Evolutionary conservation across 2,329 filamentous ascomycete genomes (phyloP).

Genomic region (Rhinocladiella mackenziei): DNA sequence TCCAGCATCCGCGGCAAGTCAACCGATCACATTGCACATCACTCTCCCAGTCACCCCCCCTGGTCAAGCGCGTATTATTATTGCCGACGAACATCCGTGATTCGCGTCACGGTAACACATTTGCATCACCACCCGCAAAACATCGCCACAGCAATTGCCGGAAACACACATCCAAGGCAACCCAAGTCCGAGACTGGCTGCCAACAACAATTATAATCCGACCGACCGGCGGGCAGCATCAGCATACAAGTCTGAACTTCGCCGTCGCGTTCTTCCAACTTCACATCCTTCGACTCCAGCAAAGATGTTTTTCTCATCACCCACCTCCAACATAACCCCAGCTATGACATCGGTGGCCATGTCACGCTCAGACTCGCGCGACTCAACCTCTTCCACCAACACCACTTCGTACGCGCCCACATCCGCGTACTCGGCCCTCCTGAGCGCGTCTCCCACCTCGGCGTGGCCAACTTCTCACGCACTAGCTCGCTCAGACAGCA

Average conservation of each 20-base stretch:
- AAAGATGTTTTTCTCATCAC: constrained; percentile 29
- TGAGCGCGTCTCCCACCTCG: constrained; percentile 25
- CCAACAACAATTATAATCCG: constrained; percentile 18
- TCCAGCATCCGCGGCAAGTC: constrained; percentile 10
- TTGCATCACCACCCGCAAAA: constrained; percentile 25
- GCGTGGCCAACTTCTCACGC: constrained; percentile 19
- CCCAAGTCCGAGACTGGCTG: constrained; percentile 14
- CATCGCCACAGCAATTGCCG: constrained; percentile 3
- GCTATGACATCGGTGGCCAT: constrained; percentile 29
- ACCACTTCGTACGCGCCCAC: constrained; percentile 14
- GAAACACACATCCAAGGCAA: constrained; percentile 12
- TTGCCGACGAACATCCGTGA: constrained; percentile 5
- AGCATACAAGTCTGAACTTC: constrained; percentile 4
- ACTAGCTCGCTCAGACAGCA: constrained; percentile 19
- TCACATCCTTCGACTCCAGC: constrained; percentile 2
- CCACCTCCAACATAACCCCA: constrained; percentile 28
- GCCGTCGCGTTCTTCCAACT: constrained; percentile 11
- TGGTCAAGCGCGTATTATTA: constrained; percentile 2
- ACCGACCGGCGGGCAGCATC: constrained; percentile 7
- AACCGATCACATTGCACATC: constrained; percentile 17
- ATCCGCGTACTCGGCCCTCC: constrained; percentile 22
- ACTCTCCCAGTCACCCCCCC: constrained; percentile 15
- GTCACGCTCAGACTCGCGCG: constrained; percentile 30
- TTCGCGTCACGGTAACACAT: neutral
- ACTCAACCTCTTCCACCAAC: constrained; percentile 23